These are phyloP conservation scores for Sanghuangporus baumii DNA, from an alignment of 1,284 basidiomycete genomes.

Conservation along the genomic window DNA sequence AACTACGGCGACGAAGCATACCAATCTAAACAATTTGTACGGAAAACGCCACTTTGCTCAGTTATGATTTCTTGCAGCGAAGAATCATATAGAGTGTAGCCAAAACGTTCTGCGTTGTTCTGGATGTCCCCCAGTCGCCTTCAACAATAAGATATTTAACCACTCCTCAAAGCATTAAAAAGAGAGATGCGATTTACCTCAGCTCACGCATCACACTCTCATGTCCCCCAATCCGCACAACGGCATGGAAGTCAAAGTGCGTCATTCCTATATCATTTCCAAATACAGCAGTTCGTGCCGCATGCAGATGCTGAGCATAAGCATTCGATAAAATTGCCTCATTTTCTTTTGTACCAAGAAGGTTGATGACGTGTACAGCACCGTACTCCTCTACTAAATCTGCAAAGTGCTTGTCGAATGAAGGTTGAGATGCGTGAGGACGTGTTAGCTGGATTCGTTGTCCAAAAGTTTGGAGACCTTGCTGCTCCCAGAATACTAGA, in stretches of 20 bases:
- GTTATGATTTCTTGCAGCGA: conserved; percentile 65
- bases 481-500: conserved; percentile 96
- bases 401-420: conserved; percentile 91
- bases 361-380: conserved; percentile 78
- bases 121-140: conserved; percentile 58
- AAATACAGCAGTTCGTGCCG: conserved; percentile 46
- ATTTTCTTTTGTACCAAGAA: conserved; percentile 88
- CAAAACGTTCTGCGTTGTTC: conserved; percentile 73
- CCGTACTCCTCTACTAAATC: conserved; percentile 83
- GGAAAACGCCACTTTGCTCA: conserved; percentile 85
- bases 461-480: conserved; percentile 85
- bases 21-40: conserved; percentile 97
- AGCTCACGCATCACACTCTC: conserved; percentile 81
- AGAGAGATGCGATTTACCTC: conserved; percentile 35
- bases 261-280: conserved; percentile 68
- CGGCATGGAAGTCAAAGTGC: conserved; percentile 92
- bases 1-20: conserved; percentile 30
- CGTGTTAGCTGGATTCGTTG: conserved; percentile 90
- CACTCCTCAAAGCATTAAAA: conserved; percentile 5
- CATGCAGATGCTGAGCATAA: conserved; percentile 74
- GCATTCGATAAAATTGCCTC: conserved; percentile 81
- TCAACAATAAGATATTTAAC: conserved; percentile 5
- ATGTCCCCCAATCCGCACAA: conserved; percentile 80
- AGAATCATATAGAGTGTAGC: conserved; percentile 78
- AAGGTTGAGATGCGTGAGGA: conserved; percentile 93